A percentile compares a stretch with the other conserved stretches of the same genome.
These are phyloP conservation scores for Oryza coarctata DNA, from an alignment of 176 grass and related monocot species.

Conservation along the genomic window DNA sequence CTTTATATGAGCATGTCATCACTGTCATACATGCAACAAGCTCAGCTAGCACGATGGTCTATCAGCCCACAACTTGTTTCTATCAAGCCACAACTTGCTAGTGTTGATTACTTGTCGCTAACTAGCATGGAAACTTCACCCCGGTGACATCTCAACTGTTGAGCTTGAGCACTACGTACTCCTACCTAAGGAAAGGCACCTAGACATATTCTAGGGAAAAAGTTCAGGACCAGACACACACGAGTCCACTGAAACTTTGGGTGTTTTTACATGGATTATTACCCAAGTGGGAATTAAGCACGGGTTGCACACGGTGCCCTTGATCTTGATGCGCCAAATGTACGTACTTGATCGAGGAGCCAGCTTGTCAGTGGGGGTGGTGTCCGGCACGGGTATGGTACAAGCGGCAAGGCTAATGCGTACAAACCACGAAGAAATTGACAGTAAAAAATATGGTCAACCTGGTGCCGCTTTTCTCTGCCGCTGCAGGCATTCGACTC, in stretches of 20 bases:
- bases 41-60: background rate
- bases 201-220: background rate
- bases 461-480: background rate
- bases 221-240: background rate
- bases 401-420: background rate
- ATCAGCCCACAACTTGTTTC: background rate
- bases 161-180: background rate
- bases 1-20: slow-evolving; percentile 9
- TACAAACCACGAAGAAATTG: background rate
- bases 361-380: slow-evolving; percentile 21
- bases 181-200: background rate
- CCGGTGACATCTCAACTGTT: slow-evolving; percentile 16
- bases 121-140: slow-evolving; percentile 9
- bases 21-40: background rate
- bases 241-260: background rate
- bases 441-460: background rate
- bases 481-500: background rate
- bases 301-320: background rate
- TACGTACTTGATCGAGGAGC: background rate
- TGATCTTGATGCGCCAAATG: background rate
- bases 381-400: background rate
- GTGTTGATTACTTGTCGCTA: background rate
- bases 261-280: background rate
- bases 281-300: background rate
- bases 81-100: background rate